These are phyloP conservation scores for Coemansia sp. DNA, from an alignment of 192 early-diverging fungal species.

Conservation along the genomic window DNA sequence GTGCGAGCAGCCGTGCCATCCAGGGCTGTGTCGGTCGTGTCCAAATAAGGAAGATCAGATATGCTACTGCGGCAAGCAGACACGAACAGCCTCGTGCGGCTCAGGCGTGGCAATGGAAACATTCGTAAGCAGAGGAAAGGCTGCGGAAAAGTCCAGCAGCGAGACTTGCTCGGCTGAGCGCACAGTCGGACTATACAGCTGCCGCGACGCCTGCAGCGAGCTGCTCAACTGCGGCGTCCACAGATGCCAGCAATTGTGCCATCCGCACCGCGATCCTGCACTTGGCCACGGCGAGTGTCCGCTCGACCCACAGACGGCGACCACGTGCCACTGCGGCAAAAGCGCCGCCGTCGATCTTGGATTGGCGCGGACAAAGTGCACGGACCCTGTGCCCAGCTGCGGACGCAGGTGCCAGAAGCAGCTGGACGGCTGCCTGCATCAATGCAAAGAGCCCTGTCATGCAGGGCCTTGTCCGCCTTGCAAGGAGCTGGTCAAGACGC, in stretches of 20 bases:
- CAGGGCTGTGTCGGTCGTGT: slow-evolving; percentile 70
- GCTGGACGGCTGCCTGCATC: slow-evolving; percentile 59
- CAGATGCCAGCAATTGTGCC: slow-evolving; percentile 62
- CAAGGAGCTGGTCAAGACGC: slow-evolving; percentile 44
- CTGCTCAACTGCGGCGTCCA: slow-evolving; percentile 64
- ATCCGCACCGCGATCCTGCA: slow-evolving; percentile 24
- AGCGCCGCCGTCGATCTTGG: slow-evolving; percentile 22
- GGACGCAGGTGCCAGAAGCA: slow-evolving; percentile 21
- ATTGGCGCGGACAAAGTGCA: slow-evolving; percentile 26
- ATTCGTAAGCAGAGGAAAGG: neutral
- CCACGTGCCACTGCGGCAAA: slow-evolving; percentile 46
- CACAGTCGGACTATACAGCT: slow-evolving; percentile 32
- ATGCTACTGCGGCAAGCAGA: slow-evolving; percentile 72
- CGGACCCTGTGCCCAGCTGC: slow-evolving; percentile 52
- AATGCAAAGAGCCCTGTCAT: slow-evolving; percentile 64
- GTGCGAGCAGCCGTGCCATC: slow-evolving; percentile 68
- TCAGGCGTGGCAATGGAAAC: slow-evolving; percentile 43
- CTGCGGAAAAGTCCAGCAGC: neutral
- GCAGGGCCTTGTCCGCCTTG: slow-evolving; percentile 67
- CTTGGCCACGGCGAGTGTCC: slow-evolving; percentile 27
- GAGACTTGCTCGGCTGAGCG: slow-evolving; percentile 1
- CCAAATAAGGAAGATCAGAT: slow-evolving; percentile 53
- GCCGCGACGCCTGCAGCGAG: slow-evolving; percentile 29
- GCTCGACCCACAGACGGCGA: slow-evolving; percentile 26
- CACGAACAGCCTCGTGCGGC: slow-evolving; percentile 62